Base-by-base conservation (phyloP, 805 yeast genomes). In the Tetrapisispora nanseiensis region DNA sequence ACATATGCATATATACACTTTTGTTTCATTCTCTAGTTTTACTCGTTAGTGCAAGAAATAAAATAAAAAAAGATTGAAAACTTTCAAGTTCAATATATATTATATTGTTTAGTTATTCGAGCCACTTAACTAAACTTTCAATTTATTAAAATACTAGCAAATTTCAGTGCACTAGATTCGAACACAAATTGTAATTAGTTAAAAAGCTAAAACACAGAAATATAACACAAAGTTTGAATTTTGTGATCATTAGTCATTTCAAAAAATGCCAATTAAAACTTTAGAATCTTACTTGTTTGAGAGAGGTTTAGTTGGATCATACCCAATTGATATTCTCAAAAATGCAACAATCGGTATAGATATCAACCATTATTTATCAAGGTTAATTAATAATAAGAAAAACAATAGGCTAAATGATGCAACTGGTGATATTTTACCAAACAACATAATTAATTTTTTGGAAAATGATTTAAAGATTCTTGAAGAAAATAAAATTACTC, bases 301-400 rank as follows among this genome's bases (percentile, higher is more conserved):
- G 50, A 73, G 81, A 46, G 74, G 79, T 45, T 63, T 82, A 35
- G 79, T 78, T 37, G 69, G 72, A 39, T 68, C 78, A 16, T 65
- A 74, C 48, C 79, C 90, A 12, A 67, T 86, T 51, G 82, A 81
- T 29, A 65, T 76, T 3, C 66, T 86, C 44, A 74, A 69, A 43
- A 78, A 79, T 53, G 74, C 89, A 22, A 74, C 80, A 13, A 65
- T 86, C 40, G 95, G 95, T 43, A 82, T 86, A 35, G 95, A 87
- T 58, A 92, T 80, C 12, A 83, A 77, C 49, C 87, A 86, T 56
- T 87, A 86, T 54, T 61, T 86, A 30, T 68, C 82, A 21, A 65
- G 85, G 41, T 68, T 82, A 33, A 62, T 82, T 46, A 54, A 80
- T 5, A 68, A 68, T 50, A 78, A 78, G 49, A 78, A 76, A 43